Evolutionary conservation across 1,284 basidiomycete genomes (phyloP).

Genomic region (Trametes polyzona): DNA sequence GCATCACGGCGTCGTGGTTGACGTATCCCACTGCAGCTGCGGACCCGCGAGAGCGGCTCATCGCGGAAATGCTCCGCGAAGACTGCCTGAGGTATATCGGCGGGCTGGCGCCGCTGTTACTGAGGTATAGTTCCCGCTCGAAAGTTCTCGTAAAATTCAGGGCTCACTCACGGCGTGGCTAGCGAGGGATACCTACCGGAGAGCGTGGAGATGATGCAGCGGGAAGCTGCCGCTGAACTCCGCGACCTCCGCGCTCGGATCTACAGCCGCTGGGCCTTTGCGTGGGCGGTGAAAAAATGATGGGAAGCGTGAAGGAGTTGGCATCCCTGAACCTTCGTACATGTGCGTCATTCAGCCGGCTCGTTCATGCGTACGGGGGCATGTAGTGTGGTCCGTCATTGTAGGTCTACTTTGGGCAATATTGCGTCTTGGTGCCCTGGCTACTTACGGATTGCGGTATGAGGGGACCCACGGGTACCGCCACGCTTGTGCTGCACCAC

Average conservation of each 20-base stretch:
- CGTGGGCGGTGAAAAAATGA: constrained; percentile 39
- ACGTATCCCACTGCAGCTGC: constrained; percentile 1
- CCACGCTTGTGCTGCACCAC: not conserved
- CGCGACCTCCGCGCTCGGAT: constrained; percentile 34
- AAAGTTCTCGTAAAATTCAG: not conserved
- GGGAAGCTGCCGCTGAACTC: constrained; percentile 36
- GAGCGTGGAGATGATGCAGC: constrained; percentile 36
- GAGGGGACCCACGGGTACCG: not conserved
- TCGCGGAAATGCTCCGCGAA: constrained; percentile 39
- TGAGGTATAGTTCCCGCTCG: constrained; percentile 31
- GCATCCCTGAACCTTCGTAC: not conserved
- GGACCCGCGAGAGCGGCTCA: constrained; percentile 31
- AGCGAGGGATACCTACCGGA: constrained; percentile 40
- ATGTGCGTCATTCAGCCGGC: not conserved
- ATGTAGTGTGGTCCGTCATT: not conserved
- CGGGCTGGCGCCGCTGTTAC: constrained; percentile 36
- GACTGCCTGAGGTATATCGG: constrained; percentile 37
- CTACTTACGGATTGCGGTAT: not conserved
- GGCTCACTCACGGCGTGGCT: not conserved
- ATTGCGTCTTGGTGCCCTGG: constrained; percentile 5
- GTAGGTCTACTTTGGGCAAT: not conserved
- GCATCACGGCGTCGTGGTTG: not conserved
- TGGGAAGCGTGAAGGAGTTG: not conserved
- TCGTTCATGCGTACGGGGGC: constrained; percentile 1
- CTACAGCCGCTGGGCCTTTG: constrained; percentile 40